These are phyloP conservation scores for Helicocarpus griseus DNA, from an alignment of 2,329 filamentous ascomycete genomes.

Conservation along the genomic window DNA sequence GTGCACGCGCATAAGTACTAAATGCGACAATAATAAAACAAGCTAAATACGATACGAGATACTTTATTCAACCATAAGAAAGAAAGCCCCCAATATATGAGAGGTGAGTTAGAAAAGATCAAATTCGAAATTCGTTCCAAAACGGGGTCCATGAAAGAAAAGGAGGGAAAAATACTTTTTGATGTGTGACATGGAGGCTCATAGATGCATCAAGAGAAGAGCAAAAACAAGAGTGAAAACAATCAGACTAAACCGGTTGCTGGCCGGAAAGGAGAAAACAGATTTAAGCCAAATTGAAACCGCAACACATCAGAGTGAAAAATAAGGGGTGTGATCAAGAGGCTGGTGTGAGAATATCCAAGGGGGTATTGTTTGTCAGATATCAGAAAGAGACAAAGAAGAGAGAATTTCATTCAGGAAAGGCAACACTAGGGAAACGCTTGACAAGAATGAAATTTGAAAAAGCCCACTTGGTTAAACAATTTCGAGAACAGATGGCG, in stretches of 20 bases:
- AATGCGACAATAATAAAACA: background rate
- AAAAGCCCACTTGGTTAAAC: constrained; percentile 27
- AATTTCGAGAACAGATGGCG: constrained; percentile 11
- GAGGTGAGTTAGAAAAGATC: background rate
- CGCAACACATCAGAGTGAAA: constrained; percentile 12
- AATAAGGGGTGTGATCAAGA: constrained; percentile 6
- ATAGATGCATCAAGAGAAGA: background rate
- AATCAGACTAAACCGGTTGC: background rate
- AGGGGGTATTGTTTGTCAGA: constrained; percentile 28
- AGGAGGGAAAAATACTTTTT: background rate
- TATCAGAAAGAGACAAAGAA: constrained; percentile 33
- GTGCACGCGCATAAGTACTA: background rate
- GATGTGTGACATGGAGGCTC: background rate
- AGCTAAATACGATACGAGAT: constrained; percentile 12
- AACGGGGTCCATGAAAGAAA: background rate
- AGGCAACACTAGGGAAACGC: constrained; percentile 21
- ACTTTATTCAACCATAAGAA: background rate
- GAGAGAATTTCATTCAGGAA: constrained; percentile 35
- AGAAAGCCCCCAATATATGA: background rate
- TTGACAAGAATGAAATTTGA: constrained; percentile 11
- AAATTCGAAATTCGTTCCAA: background rate
- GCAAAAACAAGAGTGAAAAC: background rate
- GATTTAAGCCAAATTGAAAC: constrained; percentile 8
- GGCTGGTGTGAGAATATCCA: constrained; percentile 18
- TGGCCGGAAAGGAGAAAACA: background rate